Conservation (phyloP, 2,329 filamentous ascomycete genomes). For the Calonectria pseudoreteaudii region DNA sequence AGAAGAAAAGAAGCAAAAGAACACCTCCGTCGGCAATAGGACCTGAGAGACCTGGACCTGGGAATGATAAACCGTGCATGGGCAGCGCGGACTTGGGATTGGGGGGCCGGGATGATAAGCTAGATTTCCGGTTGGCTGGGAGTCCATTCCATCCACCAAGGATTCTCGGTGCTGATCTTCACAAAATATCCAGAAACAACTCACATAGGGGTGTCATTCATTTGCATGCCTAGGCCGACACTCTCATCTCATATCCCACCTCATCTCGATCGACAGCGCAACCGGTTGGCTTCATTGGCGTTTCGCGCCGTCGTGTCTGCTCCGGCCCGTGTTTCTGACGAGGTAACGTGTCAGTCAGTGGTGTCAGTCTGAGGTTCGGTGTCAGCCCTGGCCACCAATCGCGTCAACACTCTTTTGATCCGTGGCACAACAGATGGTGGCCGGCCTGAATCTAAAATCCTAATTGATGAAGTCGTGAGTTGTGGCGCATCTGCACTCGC, state of each 20-base stretch:
- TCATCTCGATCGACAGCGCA: slow-evolving; percentile 16
- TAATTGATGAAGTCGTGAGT: slow-evolving; percentile 2
- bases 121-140: slow-evolving; percentile 24
- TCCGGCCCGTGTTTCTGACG: slow-evolving; percentile 8
- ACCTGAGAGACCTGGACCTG: not conserved
- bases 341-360: slow-evolving; percentile 26
- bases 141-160: slow-evolving; percentile 17
- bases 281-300: slow-evolving; percentile 19
- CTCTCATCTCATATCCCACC: slow-evolving; percentile 2
- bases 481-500: not conserved
- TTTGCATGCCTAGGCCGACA: not conserved
- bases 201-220: not conserved
- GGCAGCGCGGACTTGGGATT: slow-evolving; percentile 5
- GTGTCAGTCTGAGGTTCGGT: slow-evolving; percentile 21
- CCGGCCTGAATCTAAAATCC: slow-evolving; percentile 20
- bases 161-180: slow-evolving; percentile 11
- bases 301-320: slow-evolving; percentile 6
- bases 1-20: not conserved
- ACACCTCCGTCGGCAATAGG: not conserved
- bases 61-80: slow-evolving; percentile 9
- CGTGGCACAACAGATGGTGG: slow-evolving; percentile 13
- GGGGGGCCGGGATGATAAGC: slow-evolving; percentile 16
- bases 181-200: slow-evolving; percentile 3
- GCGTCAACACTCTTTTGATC: slow-evolving; percentile 16
- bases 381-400: slow-evolving; percentile 24